Evolutionary conservation across 148 eudicot genomes (phyloP).

Genomic region (Chenopodium album): DNA sequence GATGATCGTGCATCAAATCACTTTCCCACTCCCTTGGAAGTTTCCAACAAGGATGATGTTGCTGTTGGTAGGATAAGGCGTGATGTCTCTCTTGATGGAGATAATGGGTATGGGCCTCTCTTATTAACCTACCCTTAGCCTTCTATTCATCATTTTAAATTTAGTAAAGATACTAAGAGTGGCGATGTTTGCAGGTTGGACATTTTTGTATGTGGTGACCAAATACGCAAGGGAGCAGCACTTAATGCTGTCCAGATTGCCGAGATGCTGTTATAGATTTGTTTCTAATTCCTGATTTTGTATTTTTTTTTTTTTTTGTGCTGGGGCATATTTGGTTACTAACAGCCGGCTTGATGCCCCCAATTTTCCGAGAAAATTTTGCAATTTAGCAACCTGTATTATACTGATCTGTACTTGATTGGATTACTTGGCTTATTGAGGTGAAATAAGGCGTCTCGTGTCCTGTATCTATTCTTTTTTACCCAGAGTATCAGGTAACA

Average conservation of each 20-base stretch:
- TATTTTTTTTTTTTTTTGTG: slow-evolving; percentile 13
- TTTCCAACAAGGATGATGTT: slow-evolving; percentile 85
- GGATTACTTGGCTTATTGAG: not conserved
- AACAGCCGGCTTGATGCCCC: not conserved
- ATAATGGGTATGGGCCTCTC: slow-evolving; percentile 51
- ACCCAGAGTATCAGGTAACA: not conserved
- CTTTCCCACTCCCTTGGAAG: slow-evolving; percentile 94
- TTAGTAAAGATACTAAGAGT: not conserved
- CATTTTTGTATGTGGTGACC: slow-evolving; percentile 96
- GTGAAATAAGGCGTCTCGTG: not conserved
- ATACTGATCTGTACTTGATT: not conserved
- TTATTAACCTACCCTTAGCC: not conserved
- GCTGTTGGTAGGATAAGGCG: slow-evolving; percentile 94
- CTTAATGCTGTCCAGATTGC: slow-evolving; percentile 96
- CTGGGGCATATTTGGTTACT: not conserved
- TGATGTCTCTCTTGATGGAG: slow-evolving; percentile 89
- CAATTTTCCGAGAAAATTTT: slow-evolving; percentile 8
- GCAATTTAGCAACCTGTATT: slow-evolving; percentile 11
- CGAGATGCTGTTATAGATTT: slow-evolving; percentile 71
- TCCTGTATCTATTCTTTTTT: not conserved
- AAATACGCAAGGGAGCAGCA: slow-evolving; percentile 96
- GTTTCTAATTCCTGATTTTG: slow-evolving; percentile 11
- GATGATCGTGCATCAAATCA: slow-evolving; percentile 75
- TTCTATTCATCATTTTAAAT: not conserved
- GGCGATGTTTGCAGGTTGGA: slow-evolving; percentile 58